Evolutionary conservation across 306 rosid species (phyloP), one percentile per base, ranked within the genome.

Genomic region (Dryas drummondii): DNA sequence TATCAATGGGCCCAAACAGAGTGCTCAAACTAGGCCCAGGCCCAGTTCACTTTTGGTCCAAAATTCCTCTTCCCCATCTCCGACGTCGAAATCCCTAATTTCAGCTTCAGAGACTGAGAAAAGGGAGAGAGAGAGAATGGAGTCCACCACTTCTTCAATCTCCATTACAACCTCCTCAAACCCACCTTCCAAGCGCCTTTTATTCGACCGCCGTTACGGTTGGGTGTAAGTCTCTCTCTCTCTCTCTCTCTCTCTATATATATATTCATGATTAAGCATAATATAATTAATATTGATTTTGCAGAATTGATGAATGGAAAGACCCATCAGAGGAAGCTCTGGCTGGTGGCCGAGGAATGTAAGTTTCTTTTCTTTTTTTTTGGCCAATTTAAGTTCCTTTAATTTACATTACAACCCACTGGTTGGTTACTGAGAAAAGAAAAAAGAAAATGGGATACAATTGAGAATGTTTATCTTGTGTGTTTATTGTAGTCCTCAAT

Each of bases 341-440:
- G 59, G 88, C 84, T 4, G 97, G 98, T 52, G 93, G 98, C 83
- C 85, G 98, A 74, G 98, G 98, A 86, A 88, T 90, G 98, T 94
- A 75, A 75, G 37, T 32, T 32, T 2, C 37, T 1, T 32, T 32
- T 32, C 22, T 22, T 32, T 32, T 32, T 1, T 32, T 32, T 32
- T 32, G 37, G 37, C 2, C 37, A 32, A 32, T 32, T 1, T 32
- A 32, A 32, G 37, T 32, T 32, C 37, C 37, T 32, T 32, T 32
- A 32, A 32, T 64, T 79, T 26, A 37, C 9, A 61, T 37, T 50
- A 41, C 54, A 37, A 17, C 44, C 7, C 63, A 46, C 10, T 17
- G 27, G 53, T 52, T 77, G 50, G 61, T 66, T 70, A 9, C 50
- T 65, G 72, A 66, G 55, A 56, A 41, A 73, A 62, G 10, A 6